These are phyloP conservation scores for Sporothrix phasma DNA, from an alignment of 2,329 filamentous ascomycete genomes.

Conservation along the genomic window DNA sequence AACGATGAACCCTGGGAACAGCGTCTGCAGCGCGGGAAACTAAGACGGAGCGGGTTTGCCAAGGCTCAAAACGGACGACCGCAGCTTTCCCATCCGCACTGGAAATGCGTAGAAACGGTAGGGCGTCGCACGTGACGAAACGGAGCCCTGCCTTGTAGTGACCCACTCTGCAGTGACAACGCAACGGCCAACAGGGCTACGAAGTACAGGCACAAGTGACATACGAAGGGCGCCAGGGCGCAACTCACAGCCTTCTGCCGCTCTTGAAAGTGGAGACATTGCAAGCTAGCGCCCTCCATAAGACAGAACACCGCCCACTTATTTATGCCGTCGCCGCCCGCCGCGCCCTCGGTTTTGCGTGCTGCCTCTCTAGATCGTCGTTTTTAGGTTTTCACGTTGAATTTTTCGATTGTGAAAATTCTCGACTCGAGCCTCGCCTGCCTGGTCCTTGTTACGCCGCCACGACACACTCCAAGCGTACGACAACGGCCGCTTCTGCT, in stretches of 20 bases:
- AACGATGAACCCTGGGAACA: slow-evolving; percentile 8
- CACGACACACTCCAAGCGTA: background rate
- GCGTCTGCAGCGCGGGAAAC: background rate
- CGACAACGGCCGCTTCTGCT: too few relatives aligned
- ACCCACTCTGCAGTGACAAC: too few relatives aligned
- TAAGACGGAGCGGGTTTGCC: background rate
- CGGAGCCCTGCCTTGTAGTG: background rate
- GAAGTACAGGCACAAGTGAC: too few relatives aligned
- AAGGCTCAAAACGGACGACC: background rate
- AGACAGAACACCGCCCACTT: background rate
- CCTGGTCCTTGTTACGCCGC: background rate
- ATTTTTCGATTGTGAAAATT: background rate
- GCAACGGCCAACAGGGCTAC: too few relatives aligned
- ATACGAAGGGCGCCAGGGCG: background rate
- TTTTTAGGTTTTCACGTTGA: background rate
- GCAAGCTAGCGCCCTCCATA: background rate
- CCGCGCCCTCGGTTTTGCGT: background rate
- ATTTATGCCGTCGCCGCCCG: slow-evolving; percentile 1
- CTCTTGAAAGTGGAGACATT: too few relatives aligned
- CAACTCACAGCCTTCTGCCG: background rate
- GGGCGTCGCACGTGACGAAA: background rate
- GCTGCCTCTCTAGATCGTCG: background rate
- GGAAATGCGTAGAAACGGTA: background rate
- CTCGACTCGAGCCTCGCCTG: background rate
- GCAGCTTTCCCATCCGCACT: background rate